phyloP scores from a whole-genome alignment of 306 rosid genomes.

The Ammopiptanthus mongolicus region DNA sequence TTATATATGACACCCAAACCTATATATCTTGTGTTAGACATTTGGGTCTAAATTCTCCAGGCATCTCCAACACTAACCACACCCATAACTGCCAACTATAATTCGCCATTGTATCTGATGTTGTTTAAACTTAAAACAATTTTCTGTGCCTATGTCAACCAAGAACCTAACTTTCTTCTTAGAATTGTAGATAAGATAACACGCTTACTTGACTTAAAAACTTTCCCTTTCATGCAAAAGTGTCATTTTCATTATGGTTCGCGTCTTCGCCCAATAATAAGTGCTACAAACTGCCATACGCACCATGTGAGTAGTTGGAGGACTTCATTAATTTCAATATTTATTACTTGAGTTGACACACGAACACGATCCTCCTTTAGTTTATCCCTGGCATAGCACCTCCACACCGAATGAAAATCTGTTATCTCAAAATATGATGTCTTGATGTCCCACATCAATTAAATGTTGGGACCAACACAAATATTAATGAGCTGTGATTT shows the following conservation, averaged over 20 bases:
- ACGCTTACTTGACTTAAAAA: neutral
- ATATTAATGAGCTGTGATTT: no score
- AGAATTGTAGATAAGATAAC: neutral
- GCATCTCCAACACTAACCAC: neutral
- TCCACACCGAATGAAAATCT: no score
- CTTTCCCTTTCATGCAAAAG: slow-evolving; percentile 7
- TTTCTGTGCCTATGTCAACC: neutral
- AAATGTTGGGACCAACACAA: no score
- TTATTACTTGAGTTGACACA: neutral
- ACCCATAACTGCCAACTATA: slow-evolving; percentile 8
- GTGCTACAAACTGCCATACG: neutral
- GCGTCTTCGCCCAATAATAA: slow-evolving; percentile 1
- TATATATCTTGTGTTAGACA: neutral
- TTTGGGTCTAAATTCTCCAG: neutral
- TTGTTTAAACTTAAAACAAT: neutral
- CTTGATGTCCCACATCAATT: no score
- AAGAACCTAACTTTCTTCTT: neutral
- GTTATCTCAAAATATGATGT: no score
- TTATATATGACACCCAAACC: neutral
- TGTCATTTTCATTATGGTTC: slow-evolving; percentile 23
- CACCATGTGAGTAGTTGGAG: slow-evolving; percentile 2
- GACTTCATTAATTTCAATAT: neutral
- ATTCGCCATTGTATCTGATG: neutral
- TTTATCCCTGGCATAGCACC: no score
- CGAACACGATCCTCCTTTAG: neutral